Conservation (phyloP, 2,329 filamentous ascomycete genomes). For the Kalaharituber pfeilii region DNA sequence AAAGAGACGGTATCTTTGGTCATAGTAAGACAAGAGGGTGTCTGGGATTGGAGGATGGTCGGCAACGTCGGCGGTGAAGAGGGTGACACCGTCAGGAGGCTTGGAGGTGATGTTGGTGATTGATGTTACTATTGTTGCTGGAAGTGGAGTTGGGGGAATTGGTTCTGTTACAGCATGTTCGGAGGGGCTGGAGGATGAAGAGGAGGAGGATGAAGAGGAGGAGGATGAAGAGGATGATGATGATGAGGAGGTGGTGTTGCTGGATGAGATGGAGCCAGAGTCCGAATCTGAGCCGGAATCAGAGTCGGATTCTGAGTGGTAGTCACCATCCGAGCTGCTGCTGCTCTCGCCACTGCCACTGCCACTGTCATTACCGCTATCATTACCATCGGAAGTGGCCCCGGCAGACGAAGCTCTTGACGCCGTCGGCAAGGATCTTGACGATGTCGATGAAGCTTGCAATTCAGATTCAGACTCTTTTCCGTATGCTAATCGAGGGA, state of each 20-base stretch:
- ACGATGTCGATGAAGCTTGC: no score
- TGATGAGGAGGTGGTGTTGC: no score
- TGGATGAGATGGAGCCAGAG: neutral
- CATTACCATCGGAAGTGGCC: no score
- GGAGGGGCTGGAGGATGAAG: neutral
- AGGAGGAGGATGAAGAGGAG: neutral
- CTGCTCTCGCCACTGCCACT: neutral
- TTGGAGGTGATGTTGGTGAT: neutral
- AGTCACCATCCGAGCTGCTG: neutral
- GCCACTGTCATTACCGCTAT: no score
- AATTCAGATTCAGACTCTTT: no score
- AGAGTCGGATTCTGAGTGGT: no score
- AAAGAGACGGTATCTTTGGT: conserved; percentile 76
- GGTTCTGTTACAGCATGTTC: neutral
- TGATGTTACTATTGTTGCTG: neutral
- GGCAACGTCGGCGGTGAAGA: neutral
- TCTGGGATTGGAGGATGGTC: neutral
- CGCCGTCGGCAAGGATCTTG: no score
- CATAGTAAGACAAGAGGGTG: conserved; percentile 53
- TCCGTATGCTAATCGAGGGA: no score
- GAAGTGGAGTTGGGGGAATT: neutral
- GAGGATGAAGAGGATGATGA: neutral
- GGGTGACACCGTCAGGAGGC: neutral
- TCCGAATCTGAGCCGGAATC: neutral
- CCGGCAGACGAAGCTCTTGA: no score